phyloP scores from a whole-genome alignment of 257 asterid genomes.

The Nyctanthes arbortristis region DNA sequence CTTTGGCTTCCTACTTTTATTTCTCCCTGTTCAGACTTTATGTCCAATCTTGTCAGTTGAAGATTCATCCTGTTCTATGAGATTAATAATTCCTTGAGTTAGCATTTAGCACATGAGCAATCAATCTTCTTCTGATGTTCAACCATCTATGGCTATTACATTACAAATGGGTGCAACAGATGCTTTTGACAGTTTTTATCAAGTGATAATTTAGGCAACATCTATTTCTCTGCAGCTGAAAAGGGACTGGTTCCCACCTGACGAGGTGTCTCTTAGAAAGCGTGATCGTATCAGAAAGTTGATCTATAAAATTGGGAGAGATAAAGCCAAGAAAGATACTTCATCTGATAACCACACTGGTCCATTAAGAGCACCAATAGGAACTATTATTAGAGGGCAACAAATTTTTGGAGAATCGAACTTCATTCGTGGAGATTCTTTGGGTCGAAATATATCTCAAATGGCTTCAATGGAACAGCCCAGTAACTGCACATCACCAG shows the following conservation, averaged over 20 bases:
- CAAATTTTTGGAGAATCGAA: slow-evolving; percentile 22
- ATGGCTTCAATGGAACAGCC: background rate
- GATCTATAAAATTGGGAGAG: slow-evolving; percentile 44
- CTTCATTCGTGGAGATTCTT: slow-evolving; percentile 12
- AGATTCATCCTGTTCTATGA: background rate
- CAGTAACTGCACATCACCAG: slow-evolving; percentile 36
- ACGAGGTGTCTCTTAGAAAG: slow-evolving; percentile 71
- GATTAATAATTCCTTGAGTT: background rate
- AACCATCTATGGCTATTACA: background rate
- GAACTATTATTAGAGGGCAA: slow-evolving; percentile 25
- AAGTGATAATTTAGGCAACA: background rate
- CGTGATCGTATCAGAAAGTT: slow-evolving; percentile 62
- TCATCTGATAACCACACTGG: slow-evolving; percentile 19
- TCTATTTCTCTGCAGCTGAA: slow-evolving; percentile 57
- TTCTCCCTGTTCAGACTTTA: slow-evolving; percentile 1
- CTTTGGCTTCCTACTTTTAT: slow-evolving; percentile 2
- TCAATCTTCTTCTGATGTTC: background rate
- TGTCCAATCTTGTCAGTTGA: slow-evolving; percentile 2
- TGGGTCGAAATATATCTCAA: background rate
- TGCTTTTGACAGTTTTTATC: background rate
- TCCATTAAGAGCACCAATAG: slow-evolving; percentile 24
- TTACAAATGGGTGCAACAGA: background rate
- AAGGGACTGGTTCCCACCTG: slow-evolving; percentile 73
- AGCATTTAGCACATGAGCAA: background rate
- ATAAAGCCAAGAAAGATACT: slow-evolving; percentile 40